Conservation (phyloP, 768 basidiomycete genomes). For the Termitomyces sp. region DNA sequence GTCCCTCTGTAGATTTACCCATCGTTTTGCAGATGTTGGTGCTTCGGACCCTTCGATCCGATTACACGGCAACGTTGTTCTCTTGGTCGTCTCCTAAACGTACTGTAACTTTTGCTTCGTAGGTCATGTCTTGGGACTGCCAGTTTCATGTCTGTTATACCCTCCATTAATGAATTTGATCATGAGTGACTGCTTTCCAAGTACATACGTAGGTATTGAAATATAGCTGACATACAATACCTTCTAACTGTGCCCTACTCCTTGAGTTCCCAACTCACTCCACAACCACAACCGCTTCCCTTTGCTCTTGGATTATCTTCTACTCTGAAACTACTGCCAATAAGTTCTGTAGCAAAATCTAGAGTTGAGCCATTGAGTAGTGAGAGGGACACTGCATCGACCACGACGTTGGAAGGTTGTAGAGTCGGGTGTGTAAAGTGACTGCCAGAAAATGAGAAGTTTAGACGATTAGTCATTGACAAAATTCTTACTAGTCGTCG, state of each 20-base stretch:
- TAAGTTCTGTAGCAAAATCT: slow-evolving; percentile 91
- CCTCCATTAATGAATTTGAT: background rate
- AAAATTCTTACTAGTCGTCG: slow-evolving; percentile 79
- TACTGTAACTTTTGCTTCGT: background rate
- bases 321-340: slow-evolving; percentile 87
- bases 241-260: slow-evolving; percentile 17
- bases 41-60: slow-evolving; percentile 23
- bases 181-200: background rate
- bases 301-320: slow-evolving; percentile 87
- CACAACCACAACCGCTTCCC: slow-evolving; percentile 90
- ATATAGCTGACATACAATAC: background rate
- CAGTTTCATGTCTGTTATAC: background rate
- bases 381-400: slow-evolving; percentile 83
- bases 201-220: background rate
- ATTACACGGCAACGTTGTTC: slow-evolving; percentile 13
- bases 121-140: background rate
- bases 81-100: background rate
- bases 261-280: slow-evolving; percentile 93
- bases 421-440: slow-evolving; percentile 70
- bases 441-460: slow-evolving; percentile 30
- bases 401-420: slow-evolving; percentile 70
- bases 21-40: slow-evolving; percentile 17
- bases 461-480: slow-evolving; percentile 1
- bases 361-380: slow-evolving; percentile 87
- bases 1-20: background rate